Percentiles rank a stretch among this genome's conserved stretches.
These are phyloP conservation scores for Myriosclerotinia duriaeana DNA, from an alignment of 2,329 filamentous ascomycete species.

Conservation along the genomic window DNA sequence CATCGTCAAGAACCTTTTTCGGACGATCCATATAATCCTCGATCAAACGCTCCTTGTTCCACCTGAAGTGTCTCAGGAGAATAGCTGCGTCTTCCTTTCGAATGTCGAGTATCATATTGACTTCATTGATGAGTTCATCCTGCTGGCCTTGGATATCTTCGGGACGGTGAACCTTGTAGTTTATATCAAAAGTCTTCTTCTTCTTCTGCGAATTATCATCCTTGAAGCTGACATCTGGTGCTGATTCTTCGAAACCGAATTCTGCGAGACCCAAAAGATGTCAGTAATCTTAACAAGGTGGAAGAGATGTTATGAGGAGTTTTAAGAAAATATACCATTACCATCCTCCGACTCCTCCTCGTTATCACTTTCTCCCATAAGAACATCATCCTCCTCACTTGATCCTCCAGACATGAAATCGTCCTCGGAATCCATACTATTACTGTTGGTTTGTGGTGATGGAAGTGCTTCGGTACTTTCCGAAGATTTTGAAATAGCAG, in stretches of 20 bases:
- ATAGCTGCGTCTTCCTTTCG: slow-evolving; percentile 89
- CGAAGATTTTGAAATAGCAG: slow-evolving; percentile 29
- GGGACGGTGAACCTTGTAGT: slow-evolving; percentile 79
- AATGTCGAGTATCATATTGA: slow-evolving; percentile 87
- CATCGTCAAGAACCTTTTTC: slow-evolving; percentile 75
- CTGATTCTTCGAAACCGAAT: slow-evolving; percentile 50
- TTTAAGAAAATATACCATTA: slow-evolving; percentile 26
- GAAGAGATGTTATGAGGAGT: slow-evolving; percentile 1
- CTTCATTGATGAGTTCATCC: slow-evolving; percentile 80
- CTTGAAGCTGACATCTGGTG: slow-evolving; percentile 50
- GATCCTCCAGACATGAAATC: slow-evolving; percentile 85
- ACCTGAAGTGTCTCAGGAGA: slow-evolving; percentile 81
- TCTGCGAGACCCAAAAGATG: slow-evolving; percentile 30
- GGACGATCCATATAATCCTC: slow-evolving; percentile 94
- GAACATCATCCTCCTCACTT: slow-evolving; percentile 71
- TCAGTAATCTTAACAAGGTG: slow-evolving; percentile 22
- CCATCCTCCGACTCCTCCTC: slow-evolving; percentile 57
- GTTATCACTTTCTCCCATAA: slow-evolving; percentile 77
- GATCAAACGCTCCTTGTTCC: slow-evolving; percentile 94
- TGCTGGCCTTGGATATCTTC: slow-evolving; percentile 82
- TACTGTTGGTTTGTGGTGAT: slow-evolving; percentile 54
- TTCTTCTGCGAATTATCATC: slow-evolving; percentile 70
- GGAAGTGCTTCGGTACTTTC: slow-evolving; percentile 46
- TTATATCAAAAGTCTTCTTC: slow-evolving; percentile 76
- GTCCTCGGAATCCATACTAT: slow-evolving; percentile 89